A percentile compares a stretch with the other conserved stretches of the same genome.
These are phyloP conservation scores for Solanum sitiens DNA, from an alignment of 257 asterid genomes.

Conservation along the genomic window DNA sequence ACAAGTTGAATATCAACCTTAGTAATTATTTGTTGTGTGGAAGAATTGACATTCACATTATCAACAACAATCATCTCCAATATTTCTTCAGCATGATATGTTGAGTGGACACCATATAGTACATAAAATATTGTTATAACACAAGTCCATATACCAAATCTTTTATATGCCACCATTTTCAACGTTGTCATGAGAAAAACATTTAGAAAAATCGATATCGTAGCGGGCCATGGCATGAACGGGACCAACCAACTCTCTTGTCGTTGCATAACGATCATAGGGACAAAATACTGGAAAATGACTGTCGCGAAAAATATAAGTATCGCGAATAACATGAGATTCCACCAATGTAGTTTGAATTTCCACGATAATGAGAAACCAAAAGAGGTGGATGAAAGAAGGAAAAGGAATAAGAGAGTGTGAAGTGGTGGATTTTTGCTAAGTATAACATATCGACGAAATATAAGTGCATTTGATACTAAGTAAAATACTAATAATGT, in stretches of 20 bases:
- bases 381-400: slow-evolving; percentile 16
- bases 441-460: slow-evolving; percentile 10
- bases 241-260: slow-evolving; percentile 24
- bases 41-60: not conserved
- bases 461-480: slow-evolving; percentile 29
- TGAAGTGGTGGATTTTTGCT: slow-evolving; percentile 8
- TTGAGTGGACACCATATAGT: slow-evolving; percentile 32
- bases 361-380: slow-evolving; percentile 29
- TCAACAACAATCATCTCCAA: not conserved
- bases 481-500: slow-evolving; percentile 34
- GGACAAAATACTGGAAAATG: slow-evolving; percentile 5
- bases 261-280: not conserved
- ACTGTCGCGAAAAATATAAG: not conserved
- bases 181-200: slow-evolving; percentile 27
- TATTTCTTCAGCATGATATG: slow-evolving; percentile 23
- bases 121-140: slow-evolving; percentile 17
- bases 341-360: slow-evolving; percentile 17
- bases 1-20: not conserved
- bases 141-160: slow-evolving; percentile 32
- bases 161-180: slow-evolving; percentile 13
- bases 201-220: slow-evolving; percentile 24
- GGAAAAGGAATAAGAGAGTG: slow-evolving; percentile 19
- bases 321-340: slow-evolving; percentile 3
- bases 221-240: slow-evolving; percentile 36
- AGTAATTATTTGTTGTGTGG: slow-evolving; percentile 1